Conservation (phyloP, 306 rosid species). For the Vigna nakashimae region DNA sequence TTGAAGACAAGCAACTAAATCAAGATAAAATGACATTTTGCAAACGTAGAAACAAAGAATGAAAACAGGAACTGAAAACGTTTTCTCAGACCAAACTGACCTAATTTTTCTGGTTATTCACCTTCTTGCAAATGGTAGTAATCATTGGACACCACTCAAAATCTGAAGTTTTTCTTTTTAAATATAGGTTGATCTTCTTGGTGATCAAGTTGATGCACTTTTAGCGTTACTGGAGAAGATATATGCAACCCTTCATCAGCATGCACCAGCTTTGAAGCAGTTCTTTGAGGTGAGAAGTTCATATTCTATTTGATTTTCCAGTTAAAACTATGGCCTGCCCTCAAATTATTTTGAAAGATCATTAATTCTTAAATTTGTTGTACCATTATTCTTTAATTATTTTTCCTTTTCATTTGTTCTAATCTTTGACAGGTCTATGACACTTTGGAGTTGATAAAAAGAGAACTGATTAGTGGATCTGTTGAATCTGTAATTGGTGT, state of each 20-base stretch:
- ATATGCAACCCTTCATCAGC: slow-evolving; percentile 56
- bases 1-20: no score
- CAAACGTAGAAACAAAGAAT: no score
- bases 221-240: slow-evolving; percentile 67
- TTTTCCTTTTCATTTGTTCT: slow-evolving; percentile 8
- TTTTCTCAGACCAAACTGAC: no score
- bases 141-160: slow-evolving; percentile 5
- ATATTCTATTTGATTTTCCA: not conserved
- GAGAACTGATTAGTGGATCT: slow-evolving; percentile 48
- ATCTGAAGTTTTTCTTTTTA: not conserved
- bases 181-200: slow-evolving; percentile 86
- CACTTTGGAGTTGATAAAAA: slow-evolving; percentile 59
- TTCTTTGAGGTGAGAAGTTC: slow-evolving; percentile 59
- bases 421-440: slow-evolving; percentile 58
- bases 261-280: slow-evolving; percentile 71
- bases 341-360: not conserved
- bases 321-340: not conserved
- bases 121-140: not conserved
- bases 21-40: not conserved
- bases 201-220: slow-evolving; percentile 89
- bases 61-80: no score
- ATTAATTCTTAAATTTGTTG: not conserved
- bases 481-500: slow-evolving; percentile 7
- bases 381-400: not conserved
- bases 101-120: not conserved